Evolutionary conservation across 1,284 basidiomycete genomes (phyloP), one percentile per base, ranked within the genome.

Genomic region (Puccinia hordei): DNA sequence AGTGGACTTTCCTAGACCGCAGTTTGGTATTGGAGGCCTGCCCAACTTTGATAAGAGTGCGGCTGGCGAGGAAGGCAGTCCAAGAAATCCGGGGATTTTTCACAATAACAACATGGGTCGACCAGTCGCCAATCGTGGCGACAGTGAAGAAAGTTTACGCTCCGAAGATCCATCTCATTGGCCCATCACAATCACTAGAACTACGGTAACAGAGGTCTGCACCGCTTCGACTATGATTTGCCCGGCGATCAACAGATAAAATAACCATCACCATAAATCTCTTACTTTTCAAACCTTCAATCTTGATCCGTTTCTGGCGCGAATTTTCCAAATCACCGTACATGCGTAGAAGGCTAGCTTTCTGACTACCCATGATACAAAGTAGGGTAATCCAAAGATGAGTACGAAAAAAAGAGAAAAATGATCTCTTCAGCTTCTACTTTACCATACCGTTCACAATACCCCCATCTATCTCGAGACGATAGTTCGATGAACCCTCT

Each of bases 101-200:
- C 33, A 51, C 22, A 33, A 53, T 30, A 33, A 53, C 49, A 33
- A 71, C 24, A 49, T 49, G 10, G 61, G 22, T 24, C 63, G 24
- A 13, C 35, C 63, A 17, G 38, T 44, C 17, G 68, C 46, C 9
- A 6, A 24, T 3, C 41, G 15, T 24, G 22, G 13, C 24, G 30
- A 35, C 51, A 57, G 33, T 13, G 38, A n/a, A 9, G 51, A 73
- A 33, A 57, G 71, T 38, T 27, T 46, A 0, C 6, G 12, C 13
- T 74, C 53, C 35, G 73, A 51, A 10, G 73, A 74, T 24, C 38
- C 27, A 15, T 8, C 73, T 27, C 22, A 24, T 38, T 74, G 73
- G 73, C 73, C 73, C 5, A 63, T 74, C 35, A 74, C 53, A 8
- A 74, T 74, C 53, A 74, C 73, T n/a, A 61, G 55, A 27, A 74